These are phyloP conservation scores for Datura wrightii DNA, from an alignment of 257 asterid genomes.

Conservation along the genomic window DNA sequence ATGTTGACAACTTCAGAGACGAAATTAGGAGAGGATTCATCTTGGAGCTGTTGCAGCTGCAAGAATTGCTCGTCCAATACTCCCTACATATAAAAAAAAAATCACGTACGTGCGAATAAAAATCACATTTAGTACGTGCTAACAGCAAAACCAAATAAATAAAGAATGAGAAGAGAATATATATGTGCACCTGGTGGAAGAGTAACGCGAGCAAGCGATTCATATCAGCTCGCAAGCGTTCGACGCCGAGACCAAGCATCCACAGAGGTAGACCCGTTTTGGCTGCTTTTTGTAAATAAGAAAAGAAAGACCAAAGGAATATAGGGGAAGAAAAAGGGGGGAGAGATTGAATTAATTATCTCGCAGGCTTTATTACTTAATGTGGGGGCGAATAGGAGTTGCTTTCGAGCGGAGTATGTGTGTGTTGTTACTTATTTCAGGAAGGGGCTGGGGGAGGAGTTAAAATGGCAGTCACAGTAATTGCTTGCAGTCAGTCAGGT, in stretches of 20 bases:
- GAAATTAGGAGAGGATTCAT: slow-evolving; percentile 85
- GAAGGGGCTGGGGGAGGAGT: not conserved
- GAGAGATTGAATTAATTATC: not conserved
- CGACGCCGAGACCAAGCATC: slow-evolving; percentile 81
- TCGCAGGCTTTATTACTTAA: slow-evolving; percentile 26
- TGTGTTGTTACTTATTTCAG: not conserved
- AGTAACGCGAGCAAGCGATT: slow-evolving; percentile 84
- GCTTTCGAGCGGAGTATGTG: slow-evolving; percentile 15
- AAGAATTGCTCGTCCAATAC: slow-evolving; percentile 90
- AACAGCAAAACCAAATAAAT: not conserved
- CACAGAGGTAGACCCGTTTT: slow-evolving; percentile 99
- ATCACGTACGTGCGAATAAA: not conserved
- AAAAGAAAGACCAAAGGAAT: no score
- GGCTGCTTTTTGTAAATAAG: slow-evolving; percentile 36
- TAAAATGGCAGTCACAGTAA: no score
- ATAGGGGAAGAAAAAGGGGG: no score
- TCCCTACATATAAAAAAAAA: no score
- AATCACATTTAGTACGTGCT: not conserved
- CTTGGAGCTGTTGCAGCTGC: slow-evolving; percentile 90
- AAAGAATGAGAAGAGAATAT: no score
- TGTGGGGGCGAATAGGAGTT: slow-evolving; percentile 10
- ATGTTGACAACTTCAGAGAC: slow-evolving; percentile 89
- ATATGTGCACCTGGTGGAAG: slow-evolving; percentile 97
- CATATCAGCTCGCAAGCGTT: slow-evolving; percentile 79
- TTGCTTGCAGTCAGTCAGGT: slow-evolving; percentile 16